Percentiles rank a stretch among this genome's conserved stretches.
These are phyloP conservation scores for Yamadazyma siamensis DNA, from an alignment of 1,139 yeast species.

Conservation along the genomic window DNA sequence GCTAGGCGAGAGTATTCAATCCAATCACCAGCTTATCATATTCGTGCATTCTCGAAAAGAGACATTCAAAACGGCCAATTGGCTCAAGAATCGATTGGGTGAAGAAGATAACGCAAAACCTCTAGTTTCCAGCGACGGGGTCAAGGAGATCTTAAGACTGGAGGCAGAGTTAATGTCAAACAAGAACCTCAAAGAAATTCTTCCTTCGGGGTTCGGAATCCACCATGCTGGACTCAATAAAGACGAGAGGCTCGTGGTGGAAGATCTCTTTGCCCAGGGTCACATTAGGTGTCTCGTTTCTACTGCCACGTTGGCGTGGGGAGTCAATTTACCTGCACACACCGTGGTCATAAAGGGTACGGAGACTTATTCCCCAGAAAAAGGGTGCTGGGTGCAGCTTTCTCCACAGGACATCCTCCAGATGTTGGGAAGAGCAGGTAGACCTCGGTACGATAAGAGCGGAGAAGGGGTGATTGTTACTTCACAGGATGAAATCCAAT, in stretches of 20 bases:
- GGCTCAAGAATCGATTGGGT: constrained; percentile 58
- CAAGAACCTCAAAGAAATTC: constrained; percentile 53
- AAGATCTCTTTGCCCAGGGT: constrained; percentile 87
- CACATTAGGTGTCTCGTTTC: constrained; percentile 79
- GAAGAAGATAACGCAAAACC: constrained; percentile 54
- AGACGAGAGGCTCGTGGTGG: constrained; percentile 73
- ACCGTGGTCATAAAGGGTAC: constrained; percentile 95
- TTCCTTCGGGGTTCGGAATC: constrained; percentile 78
- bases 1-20: constrained; percentile 56
- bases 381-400: constrained; percentile 82
- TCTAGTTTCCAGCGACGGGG: constrained; percentile 53
- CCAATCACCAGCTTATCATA: constrained; percentile 71
- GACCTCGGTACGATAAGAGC: constrained; percentile 87
- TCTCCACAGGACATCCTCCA: constrained; percentile 94
- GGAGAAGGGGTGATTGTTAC: constrained; percentile 97
- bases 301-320: constrained; percentile 98
- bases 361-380: constrained; percentile 87
- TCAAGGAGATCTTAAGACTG: constrained; percentile 56
- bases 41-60: constrained; percentile 96
- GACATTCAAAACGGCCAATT: constrained; percentile 78
- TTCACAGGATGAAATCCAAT: constrained; percentile 78
- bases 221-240: constrained; percentile 92
- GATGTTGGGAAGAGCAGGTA: constrained; percentile 96
- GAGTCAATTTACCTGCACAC: constrained; percentile 96
- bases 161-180: constrained; percentile 61